A percentile compares a stretch with the other conserved stretches of the same genome.
phyloP scores from a whole-genome alignment of 2,329 filamentous ascomycete species.

The Fusarium sp. region DNA sequence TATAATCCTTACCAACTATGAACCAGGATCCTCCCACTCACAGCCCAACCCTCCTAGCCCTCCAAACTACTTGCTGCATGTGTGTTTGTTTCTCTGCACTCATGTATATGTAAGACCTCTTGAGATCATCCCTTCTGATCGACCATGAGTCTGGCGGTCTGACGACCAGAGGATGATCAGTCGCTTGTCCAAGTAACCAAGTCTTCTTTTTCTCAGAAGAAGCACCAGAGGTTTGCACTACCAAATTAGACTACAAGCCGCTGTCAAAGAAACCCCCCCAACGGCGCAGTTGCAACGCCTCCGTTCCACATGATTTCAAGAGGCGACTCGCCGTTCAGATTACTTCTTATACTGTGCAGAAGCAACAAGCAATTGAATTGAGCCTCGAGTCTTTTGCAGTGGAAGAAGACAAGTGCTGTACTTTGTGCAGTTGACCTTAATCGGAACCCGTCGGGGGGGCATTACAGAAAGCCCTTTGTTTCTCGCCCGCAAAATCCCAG shows the following conservation, averaged over 20 bases:
- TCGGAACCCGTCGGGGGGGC: neutral
- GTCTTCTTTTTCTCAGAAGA: neutral
- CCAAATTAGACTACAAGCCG: neutral
- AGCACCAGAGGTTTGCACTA: slow-evolving; percentile 2
- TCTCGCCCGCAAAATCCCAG: neutral
- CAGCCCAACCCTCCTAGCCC: neutral
- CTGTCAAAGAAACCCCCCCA: slow-evolving; percentile 13
- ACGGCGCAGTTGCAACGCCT: slow-evolving; percentile 25
- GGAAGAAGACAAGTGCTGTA: neutral
- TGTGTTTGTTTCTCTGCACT: neutral
- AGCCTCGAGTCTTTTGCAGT: neutral
- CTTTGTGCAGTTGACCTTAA: neutral
- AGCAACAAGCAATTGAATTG: neutral
- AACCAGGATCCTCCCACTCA: neutral
- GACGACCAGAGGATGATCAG: slow-evolving; percentile 25
- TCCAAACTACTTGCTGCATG: neutral
- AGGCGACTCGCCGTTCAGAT: slow-evolving; percentile 9
- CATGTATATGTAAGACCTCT: neutral
- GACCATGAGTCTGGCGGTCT: slow-evolving; percentile 28
- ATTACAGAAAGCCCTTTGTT: slow-evolving; percentile 3
- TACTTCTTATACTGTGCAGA: neutral
- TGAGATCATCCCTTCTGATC: slow-evolving; percentile 26
- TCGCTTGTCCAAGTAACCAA: neutral
- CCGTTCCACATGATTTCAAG: slow-evolving; percentile 25
- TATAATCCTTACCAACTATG: neutral